A percentile compares a stretch with the other conserved stretches of the same genome.
phyloP scores from a whole-genome alignment of 2,329 filamentous ascomycete genomes.

The Fusarium sp. region DNA sequence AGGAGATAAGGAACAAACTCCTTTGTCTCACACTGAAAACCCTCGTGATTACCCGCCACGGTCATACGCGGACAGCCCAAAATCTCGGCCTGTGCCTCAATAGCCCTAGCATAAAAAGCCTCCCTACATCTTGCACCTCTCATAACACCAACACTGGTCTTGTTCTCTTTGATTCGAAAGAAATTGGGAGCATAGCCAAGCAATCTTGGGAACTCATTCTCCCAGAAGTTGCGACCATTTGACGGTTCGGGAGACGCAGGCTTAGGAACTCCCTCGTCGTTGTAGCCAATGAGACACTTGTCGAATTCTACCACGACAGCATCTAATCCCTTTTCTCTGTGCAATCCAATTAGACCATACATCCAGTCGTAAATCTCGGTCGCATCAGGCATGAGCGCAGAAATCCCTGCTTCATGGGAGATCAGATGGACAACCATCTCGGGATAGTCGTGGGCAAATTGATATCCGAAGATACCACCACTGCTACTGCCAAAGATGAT shows the following conservation, averaged over 20 bases:
- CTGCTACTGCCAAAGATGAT: background rate
- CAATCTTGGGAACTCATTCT: background rate
- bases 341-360: background rate
- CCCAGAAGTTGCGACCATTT: slow-evolving; percentile 9
- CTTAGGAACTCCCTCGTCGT: background rate
- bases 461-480: background rate
- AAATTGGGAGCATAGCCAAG: slow-evolving; percentile 5
- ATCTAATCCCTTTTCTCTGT: background rate
- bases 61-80: slow-evolving; percentile 1
- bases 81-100: background rate
- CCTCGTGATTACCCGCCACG: slow-evolving; percentile 8
- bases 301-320: background rate
- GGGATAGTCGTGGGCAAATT: slow-evolving; percentile 20
- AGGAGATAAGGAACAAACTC: background rate
- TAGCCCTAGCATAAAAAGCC: background rate
- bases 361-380: slow-evolving; percentile 9
- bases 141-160: slow-evolving; percentile 5
- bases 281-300: background rate
- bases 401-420: background rate
- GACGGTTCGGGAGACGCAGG: background rate
- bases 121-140: slow-evolving; percentile 1
- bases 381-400: background rate
- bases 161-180: background rate
- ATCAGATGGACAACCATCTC: slow-evolving; percentile 5
- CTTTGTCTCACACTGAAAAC: slow-evolving; percentile 1